Base-by-base conservation (phyloP, 164 flowering plant genomes). In the Vitis labrusca region DNA sequence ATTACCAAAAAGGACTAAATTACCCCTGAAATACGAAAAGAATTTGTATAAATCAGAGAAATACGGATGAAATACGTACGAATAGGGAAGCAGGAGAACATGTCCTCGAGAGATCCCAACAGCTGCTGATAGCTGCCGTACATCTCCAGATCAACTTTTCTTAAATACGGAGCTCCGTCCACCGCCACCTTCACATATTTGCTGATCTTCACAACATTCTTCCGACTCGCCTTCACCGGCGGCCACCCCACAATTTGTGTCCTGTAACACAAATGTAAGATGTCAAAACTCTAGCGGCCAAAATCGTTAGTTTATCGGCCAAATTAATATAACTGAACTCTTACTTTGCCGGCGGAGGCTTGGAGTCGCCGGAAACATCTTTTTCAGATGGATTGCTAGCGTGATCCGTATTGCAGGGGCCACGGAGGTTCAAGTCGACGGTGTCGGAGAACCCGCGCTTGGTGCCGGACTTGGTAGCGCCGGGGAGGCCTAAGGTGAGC, bases 191-290 rank as follows among this genome's bases (percentile, higher is more conserved):
- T 80, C 48, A 80, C 79, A 58, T 47, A 76, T 30, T 67, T 74
- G 66, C 77, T 56, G 50, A 66, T 73, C 74, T 76, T 73, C 71
- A 32, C 52, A 17, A 63, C 63, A 12, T 51, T 70, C 63, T 71
- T 76, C 56, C 82, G 58, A 1, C 0, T 50, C 11, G 51, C 68
- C 48, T 73, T 73, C 82, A 80, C 83, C 66, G 80, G 82, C 57
- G 83, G 83, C 83, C 83, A 80, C 29, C 82, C 83, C 23, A 80
- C 80, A 15, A 65, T 75, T 65, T 70, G 77, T 27, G 67, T 47
- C 70, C 81, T 78, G 58, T 17, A 59, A 59, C 5, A 59, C n/a
- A 12, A 23, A 37, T 37, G 7, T 37, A 37, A 37, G 11, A 59
- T 27, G 13, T 27, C 27, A 5, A 27, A 57, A 19, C 27, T 58